Evolutionary conservation across 176 grass and related monocot species (phyloP).

Genomic region (Juncus inflexus): DNA sequence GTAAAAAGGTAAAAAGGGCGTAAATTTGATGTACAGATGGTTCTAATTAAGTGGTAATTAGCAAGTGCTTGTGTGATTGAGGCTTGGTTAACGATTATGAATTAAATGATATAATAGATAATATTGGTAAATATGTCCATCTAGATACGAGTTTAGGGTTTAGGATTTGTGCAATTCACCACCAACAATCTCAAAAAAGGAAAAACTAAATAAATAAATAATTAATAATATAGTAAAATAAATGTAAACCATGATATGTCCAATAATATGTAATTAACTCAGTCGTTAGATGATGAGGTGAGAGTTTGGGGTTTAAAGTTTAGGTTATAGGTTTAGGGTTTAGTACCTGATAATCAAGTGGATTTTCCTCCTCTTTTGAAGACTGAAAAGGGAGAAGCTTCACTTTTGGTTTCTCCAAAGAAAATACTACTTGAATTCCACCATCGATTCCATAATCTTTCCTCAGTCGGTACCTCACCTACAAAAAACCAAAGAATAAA

Average conservation of each 20-base stretch:
- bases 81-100: too few species aligned
- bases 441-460: slow-evolving; percentile 82
- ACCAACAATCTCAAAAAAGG: neutral
- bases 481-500: slow-evolving; percentile 19
- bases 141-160: neutral
- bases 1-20: too few species aligned
- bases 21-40: slow-evolving; percentile 11
- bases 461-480: slow-evolving; percentile 83
- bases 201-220: too few species aligned
- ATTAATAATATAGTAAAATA: slow-evolving; percentile 6
- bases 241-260: too few species aligned
- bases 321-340: neutral
- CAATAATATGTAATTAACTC: neutral
- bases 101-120: too few species aligned
- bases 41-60: slow-evolving; percentile 11
- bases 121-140: neutral
- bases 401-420: slow-evolving; percentile 82
- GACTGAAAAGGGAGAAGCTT: slow-evolving; percentile 95
- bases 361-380: slow-evolving; percentile 87
- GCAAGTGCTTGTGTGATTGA: too few species aligned
- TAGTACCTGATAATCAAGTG: slow-evolving; percentile 88
- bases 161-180: slow-evolving; percentile 6
- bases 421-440: slow-evolving; percentile 87
- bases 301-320: slow-evolving; percentile 1
- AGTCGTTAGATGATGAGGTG: too few species aligned